Evolutionary conservation across 768 basidiomycete genomes (phyloP).

Genomic region (Dioszegia crocea): DNA sequence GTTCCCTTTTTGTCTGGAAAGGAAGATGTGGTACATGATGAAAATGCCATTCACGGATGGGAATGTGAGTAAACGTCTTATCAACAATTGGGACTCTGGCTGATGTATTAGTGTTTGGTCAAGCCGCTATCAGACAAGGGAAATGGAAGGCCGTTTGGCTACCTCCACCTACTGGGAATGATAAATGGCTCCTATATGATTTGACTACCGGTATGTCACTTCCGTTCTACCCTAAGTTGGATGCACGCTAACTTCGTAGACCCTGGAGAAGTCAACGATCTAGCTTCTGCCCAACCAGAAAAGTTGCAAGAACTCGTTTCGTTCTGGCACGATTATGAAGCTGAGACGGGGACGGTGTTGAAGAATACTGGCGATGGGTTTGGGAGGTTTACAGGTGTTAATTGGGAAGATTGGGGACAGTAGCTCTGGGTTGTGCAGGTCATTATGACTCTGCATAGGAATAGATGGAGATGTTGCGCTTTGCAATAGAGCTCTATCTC

Average conservation of each 20-base stretch:
- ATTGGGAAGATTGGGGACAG: constrained; percentile 33
- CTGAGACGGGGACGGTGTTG: constrained; percentile 30
- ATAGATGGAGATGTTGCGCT: not conserved
- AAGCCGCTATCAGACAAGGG: constrained; percentile 40
- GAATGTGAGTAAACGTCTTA: constrained; percentile 21
- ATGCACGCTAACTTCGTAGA: constrained; percentile 10
- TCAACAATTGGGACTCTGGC: not conserved
- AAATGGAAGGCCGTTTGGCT: constrained; percentile 40
- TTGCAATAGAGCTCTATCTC: not conserved
- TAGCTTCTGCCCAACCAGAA: constrained; percentile 18
- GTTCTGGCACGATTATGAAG: constrained; percentile 33
- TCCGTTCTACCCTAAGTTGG: not conserved
- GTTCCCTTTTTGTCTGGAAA: constrained; percentile 15
- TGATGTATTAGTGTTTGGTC: constrained; percentile 25
- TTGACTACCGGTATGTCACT: constrained; percentile 17
- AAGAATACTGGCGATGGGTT: constrained; percentile 9
- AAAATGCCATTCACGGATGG: constrained; percentile 39
- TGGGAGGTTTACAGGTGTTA: constrained; percentile 22
- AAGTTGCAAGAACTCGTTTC: constrained; percentile 28
- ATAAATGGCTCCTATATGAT: constrained; percentile 36
- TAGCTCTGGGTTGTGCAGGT: no score
- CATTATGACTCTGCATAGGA: not conserved
- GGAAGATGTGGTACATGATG: constrained; percentile 19
- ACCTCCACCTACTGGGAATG: constrained; percentile 33
- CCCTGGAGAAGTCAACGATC: constrained; percentile 29